Conservation (phyloP, 768 basidiomycete genomes). For the Melanogaster broomeanus region DNA sequence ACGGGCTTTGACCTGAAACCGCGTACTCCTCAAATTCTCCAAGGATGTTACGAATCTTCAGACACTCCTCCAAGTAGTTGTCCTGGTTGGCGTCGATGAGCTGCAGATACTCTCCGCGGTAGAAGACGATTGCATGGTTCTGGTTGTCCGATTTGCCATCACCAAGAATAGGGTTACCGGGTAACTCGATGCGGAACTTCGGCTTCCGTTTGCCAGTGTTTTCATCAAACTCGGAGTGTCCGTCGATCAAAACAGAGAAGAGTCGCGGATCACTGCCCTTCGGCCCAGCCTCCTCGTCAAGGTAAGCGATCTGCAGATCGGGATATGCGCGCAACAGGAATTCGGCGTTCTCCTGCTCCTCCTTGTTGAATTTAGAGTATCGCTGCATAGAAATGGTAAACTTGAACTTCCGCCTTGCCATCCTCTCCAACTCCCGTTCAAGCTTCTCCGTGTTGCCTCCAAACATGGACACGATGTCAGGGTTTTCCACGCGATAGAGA, state of each 20-base stretch:
- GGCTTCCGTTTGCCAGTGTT: slow-evolving; percentile 87
- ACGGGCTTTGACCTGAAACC: slow-evolving; percentile 90
- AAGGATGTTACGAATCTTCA: slow-evolving; percentile 97
- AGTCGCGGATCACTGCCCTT: slow-evolving; percentile 87
- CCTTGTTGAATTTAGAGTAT: slow-evolving; percentile 98
- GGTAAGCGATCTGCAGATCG: slow-evolving; percentile 96
- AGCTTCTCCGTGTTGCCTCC: slow-evolving; percentile 96
- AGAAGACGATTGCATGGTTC: slow-evolving; percentile 99
- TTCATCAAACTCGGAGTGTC: slow-evolving; percentile 93
- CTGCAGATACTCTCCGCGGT: slow-evolving; percentile 98
- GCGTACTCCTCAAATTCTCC: slow-evolving; percentile 97
- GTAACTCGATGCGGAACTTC: slow-evolving; percentile 96
- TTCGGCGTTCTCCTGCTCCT: slow-evolving; percentile 98
- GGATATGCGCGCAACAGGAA: slow-evolving; percentile 98
- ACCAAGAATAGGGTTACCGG: slow-evolving; percentile 97
- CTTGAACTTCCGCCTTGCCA: slow-evolving; percentile 98
- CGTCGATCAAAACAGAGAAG: slow-evolving; percentile 94
- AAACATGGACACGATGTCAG: slow-evolving; percentile 94
- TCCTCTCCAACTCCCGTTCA: slow-evolving; percentile 93
- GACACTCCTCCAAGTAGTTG: slow-evolving; percentile 98
- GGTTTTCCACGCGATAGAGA: slow-evolving; percentile 97
- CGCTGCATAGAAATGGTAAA: slow-evolving; percentile 99
- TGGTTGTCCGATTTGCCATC: slow-evolving; percentile 99
- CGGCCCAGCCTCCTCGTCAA: slow-evolving; percentile 92
- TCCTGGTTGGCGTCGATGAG: slow-evolving; percentile 99